Evolutionary conservation across 2,329 filamentous ascomycete species (phyloP), one percentile per base, ranked within the genome.

Genomic region (Diaporthe sp.): DNA sequence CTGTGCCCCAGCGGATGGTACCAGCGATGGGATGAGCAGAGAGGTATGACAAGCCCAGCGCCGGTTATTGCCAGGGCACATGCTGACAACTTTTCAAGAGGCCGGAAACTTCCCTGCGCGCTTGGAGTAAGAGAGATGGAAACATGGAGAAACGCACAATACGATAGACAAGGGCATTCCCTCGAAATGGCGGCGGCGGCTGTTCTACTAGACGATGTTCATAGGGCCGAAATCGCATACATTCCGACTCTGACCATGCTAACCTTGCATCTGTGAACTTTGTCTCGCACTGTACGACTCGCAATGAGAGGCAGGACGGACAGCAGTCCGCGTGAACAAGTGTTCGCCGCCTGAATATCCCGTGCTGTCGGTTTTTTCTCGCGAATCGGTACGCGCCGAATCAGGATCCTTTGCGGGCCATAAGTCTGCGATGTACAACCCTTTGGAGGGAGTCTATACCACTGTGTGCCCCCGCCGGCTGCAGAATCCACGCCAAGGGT

Each of bases 1-100:
- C 92, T 99, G 79, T 99, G 97, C 93, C 97, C 97, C 81, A 97
- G 94, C 85, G 91, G 92, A 83, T 99, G 97, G 97, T 93, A 94
- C 84, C 87, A 93, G 86, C 92, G 97, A 87, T 99, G 97, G 97
- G 96, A 99, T 84, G 94, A 97, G 82, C 97, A 98, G 90, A 94
- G 97, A 87, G 94, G 95, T 97, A 72, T 9, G 39, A 25, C 8
- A 39, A 4, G 19, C 17, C 27, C 53, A 3, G 22, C 19, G 27
- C n/a, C 35, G 5, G 2, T 89, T 12, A n/a, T 25, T 8, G 44
- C 32, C 30, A 10, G 32, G 32, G 37, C 37, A 87, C 22, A 59
- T 61, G 8, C 30, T 66, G 56, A 75, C 37, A 10, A 56, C 71
- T 44, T 10, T 32, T 77, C 47, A 82, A 93, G 92, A 92, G 84